Base-by-base conservation (phyloP, 768 basidiomycete species). In the Xerocomus brunneocitrinus region DNA sequence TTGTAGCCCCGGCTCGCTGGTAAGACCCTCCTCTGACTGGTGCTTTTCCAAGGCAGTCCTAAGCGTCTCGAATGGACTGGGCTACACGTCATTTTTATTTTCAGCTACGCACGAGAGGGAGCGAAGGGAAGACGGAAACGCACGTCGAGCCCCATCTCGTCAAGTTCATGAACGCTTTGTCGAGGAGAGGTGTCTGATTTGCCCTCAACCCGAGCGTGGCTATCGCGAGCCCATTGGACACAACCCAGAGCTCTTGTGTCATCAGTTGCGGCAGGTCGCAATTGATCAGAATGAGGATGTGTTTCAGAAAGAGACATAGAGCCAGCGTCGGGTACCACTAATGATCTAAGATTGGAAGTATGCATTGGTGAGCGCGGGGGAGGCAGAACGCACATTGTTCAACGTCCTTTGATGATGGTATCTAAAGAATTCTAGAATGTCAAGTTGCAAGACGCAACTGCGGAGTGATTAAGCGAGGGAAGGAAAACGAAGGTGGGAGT, bases 101-200 rank as follows among this genome's bases (percentile, higher is more conserved):
- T 50, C 51, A 49, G 61, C 28, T 9, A 7, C 12, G 24, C 16
- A 19, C 1, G 19, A 19, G 41, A 35, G 4, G 2, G 14, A 35
- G 35, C 2, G 22, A 22, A 24, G 0, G 31, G 30, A 22, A 27
- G 14, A 40, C n/a, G 39, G 40, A 7, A 47, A 66, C 82, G 34
- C 60, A 84, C 84, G 58, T 84, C 74, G 30, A 76, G 58, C 0
- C 74, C 83, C 42, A 74, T 68, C 64, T 82, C 79, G 59, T 85
- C 83, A 28, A 85, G 68, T 25, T 71, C 74, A 49, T 77, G 75
- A n/a, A 66, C 57, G 22, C 56, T 60, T 31, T 32, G 24, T 30
- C 35, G 59, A 24, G 61, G 50, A 4, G 54, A 62, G 19, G 38
- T 7, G 2, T 46, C 50, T 22, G 40, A n/a, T 9, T 47, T 30